Base-by-base conservation (phyloP, 768 basidiomycete species). In the Crepidotus variabilis region DNA sequence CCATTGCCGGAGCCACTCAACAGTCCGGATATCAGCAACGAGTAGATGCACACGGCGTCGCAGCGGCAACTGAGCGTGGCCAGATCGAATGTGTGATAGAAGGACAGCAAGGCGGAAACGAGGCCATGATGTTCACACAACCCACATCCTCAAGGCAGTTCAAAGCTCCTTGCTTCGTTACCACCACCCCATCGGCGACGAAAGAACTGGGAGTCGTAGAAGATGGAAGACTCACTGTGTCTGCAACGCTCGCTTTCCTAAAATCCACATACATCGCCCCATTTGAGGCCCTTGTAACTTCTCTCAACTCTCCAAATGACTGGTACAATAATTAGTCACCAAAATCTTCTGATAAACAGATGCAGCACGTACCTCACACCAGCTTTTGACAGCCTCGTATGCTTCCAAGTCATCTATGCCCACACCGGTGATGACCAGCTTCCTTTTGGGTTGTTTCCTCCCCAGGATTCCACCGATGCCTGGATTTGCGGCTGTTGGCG, bases 181-280 rank as follows among this genome's bases (percentile, higher is more conserved):
- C 28, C 28, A 28, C 28, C 28, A 28, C 28, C 28, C 8, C 28
- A 28, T 28, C 28, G 28, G 8, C 28, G 8, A 28, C 28, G 8
- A 28, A 28, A 28, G 4, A 8, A 28, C 28, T 4, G 28, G 4
- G 8, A 28, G 3, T 28, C 28, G 8, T 28, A 28, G 8, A 28
- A 28, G 28, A 28, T 47, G 18, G 43, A 16, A 28, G 13, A 70
- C 70, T 62, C 57, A 75, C 75, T 33, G 65, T 71, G 36, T 76
- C 75, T 56, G 70, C 73, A 33, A 76, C 72, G 47, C 68, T 72
- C 56, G 65, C 64, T 57, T 72, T 73, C 54, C 67, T 67, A 58
- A 72, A 76, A 55, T 75, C 71, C 43, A 76, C 69, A 46, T 68
- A 62, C 50, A 74, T 46, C 47, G 61, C 60, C 24, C 71, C 72